Conservation (phyloP, 1,284 basidiomycete species). For the Erythrobasidium hasegawianum region DNA sequence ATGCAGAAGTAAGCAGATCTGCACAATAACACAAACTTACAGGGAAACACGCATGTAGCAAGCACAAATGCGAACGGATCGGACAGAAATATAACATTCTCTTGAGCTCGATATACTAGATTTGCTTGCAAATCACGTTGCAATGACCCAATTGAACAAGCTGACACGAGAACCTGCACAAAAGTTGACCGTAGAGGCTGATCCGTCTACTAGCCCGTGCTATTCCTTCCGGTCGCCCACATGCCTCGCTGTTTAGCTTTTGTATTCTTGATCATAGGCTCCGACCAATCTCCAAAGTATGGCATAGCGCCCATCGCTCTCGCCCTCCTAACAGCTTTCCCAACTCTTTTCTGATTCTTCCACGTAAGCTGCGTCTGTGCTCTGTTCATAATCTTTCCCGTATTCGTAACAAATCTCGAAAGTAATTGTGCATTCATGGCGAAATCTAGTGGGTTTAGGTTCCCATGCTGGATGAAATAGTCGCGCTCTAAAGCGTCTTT, state of each 20-base stretch:
- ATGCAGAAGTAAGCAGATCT: too few species aligned
- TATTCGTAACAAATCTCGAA: slow-evolving; percentile 64
- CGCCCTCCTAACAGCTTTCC: slow-evolving; percentile 82
- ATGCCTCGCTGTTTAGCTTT: slow-evolving; percentile 16
- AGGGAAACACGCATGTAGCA: too few species aligned
- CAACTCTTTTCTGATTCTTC: slow-evolving; percentile 73
- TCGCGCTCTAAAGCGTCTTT: background rate
- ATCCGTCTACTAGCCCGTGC: background rate
- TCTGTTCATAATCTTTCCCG: slow-evolving; percentile 77
- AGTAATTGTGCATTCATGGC: slow-evolving; percentile 69
- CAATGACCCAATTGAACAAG: too few species aligned
- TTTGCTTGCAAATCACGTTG: too few species aligned
- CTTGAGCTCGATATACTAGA: too few species aligned
- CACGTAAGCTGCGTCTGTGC: slow-evolving; percentile 70
- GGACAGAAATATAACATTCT: too few species aligned
- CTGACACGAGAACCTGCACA: too few species aligned
- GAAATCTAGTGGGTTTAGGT: slow-evolving; percentile 49
- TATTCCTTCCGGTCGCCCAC: slow-evolving; percentile 10
- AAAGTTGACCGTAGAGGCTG: too few species aligned
- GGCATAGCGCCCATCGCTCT: slow-evolving; percentile 89
- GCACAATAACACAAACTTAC: too few species aligned
- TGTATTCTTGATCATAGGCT: background rate
- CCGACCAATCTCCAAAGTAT: slow-evolving; percentile 35
- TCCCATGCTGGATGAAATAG: slow-evolving; percentile 42
- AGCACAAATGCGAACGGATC: too few species aligned